A percentile compares a stretch with the other conserved stretches of the same genome.
These are phyloP conservation scores for Leishmania mexicana DNA, from an alignment of 208 protist genomes.

Conservation along the genomic window DNA sequence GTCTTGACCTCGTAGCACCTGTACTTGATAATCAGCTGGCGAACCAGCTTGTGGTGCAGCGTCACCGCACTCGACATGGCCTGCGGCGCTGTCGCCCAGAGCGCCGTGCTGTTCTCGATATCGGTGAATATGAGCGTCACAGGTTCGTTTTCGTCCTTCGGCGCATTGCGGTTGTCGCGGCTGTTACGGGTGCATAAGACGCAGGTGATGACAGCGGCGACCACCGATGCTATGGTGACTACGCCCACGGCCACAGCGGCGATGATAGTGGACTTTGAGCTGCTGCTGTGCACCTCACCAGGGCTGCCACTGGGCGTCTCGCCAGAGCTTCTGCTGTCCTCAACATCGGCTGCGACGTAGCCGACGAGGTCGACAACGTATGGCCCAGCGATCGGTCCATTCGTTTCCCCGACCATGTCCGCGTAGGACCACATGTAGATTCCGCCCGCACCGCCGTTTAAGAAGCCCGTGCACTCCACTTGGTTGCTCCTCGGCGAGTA, in stretches of 20 bases:
- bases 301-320: background rate
- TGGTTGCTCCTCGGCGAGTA: background rate
- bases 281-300: background rate
- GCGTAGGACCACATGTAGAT: slow-evolving; percentile 12
- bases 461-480: slow-evolving; percentile 3
- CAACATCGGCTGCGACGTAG: background rate
- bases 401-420: background rate
- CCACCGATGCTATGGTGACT: background rate
- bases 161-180: slow-evolving; percentile 58
- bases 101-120: slow-evolving; percentile 59
- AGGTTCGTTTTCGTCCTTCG: slow-evolving; percentile 41
- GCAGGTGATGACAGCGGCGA: slow-evolving; percentile 15
- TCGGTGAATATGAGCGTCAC: slow-evolving; percentile 72
- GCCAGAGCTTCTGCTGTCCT: background rate
- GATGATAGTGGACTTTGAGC: slow-evolving; percentile 1
- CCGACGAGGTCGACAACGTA: slow-evolving; percentile 7
- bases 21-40: slow-evolving; percentile 54
- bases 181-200: slow-evolving; percentile 27
- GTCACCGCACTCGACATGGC: slow-evolving; percentile 50
- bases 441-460: slow-evolving; percentile 9
- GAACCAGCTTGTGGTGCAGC: slow-evolving; percentile 58
- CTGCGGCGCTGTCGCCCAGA: slow-evolving; percentile 53
- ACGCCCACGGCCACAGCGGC: slow-evolving; percentile 4
- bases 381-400: background rate
- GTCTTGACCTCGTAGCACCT: slow-evolving; percentile 80